A percentile compares a stretch with the other conserved stretches of the same genome.
Conservation (phyloP, 257 asterid genomes). For the Fraxinus quadrangulata region DNA sequence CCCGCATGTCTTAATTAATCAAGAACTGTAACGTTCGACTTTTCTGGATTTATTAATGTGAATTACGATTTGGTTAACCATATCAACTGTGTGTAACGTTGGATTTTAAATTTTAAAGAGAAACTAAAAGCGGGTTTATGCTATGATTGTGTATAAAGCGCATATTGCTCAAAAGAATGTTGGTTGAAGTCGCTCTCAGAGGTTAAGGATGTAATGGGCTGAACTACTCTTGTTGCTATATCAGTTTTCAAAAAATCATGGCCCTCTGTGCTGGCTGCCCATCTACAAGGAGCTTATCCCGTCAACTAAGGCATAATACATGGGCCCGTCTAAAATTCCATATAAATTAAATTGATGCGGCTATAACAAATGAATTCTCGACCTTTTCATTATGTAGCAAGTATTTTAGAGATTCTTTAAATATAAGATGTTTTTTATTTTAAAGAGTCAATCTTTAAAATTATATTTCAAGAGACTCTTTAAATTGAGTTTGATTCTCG, state of each 20-base stretch:
- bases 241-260: neutral
- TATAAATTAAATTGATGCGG: no score
- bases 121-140: neutral
- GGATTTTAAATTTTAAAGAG: neutral
- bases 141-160: neutral
- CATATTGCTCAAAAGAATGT: constrained; percentile 13
- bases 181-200: constrained; percentile 24
- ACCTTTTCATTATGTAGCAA: no score
- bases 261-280: neutral
- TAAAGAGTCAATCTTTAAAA: no score
- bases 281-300: neutral
- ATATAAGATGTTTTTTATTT: no score
- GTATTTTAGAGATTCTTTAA: no score
- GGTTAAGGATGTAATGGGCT: constrained; percentile 21
- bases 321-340: no score
- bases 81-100: neutral
- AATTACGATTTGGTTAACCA: neutral
- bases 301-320: no score
- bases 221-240: constrained; percentile 33
- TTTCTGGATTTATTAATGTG: constrained; percentile 18
- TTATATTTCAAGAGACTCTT: no score
- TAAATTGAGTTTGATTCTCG: no score
- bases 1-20: constrained; percentile 25
- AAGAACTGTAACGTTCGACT: constrained; percentile 29
- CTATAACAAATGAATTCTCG: no score